These are phyloP conservation scores for Linderniella brevidens DNA, from an alignment of 257 asterid genomes.

Conservation along the genomic window DNA sequence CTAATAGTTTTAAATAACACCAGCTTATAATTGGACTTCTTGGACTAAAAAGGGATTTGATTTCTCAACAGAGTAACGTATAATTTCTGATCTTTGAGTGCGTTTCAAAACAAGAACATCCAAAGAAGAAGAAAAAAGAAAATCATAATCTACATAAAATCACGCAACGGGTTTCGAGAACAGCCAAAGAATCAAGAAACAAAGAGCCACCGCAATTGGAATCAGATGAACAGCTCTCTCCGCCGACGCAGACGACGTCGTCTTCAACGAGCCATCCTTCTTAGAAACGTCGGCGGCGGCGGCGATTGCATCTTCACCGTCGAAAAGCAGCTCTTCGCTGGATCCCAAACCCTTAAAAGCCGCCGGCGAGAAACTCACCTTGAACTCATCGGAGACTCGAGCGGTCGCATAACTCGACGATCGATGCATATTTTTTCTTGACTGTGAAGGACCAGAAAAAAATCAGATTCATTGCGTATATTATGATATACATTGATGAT, in stretches of 20 bases:
- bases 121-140: no score
- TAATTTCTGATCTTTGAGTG: no score
- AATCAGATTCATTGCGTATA: no score
- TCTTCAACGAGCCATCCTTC: slow-evolving; percentile 21
- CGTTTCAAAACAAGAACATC: no score
- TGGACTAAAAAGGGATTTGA: no score
- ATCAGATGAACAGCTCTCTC: slow-evolving; percentile 37
- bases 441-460: background rate
- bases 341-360: slow-evolving; percentile 11
- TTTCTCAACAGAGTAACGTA: no score
- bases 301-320: background rate
- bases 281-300: slow-evolving; percentile 19
- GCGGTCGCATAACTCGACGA: slow-evolving; percentile 22
- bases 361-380: slow-evolving; percentile 21
- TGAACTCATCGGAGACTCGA: slow-evolving; percentile 27
- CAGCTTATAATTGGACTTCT: no score
- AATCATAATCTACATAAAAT: no score
- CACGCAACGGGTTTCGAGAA: slow-evolving; percentile 24
- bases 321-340: slow-evolving; percentile 11
- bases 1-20: no score
- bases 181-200: slow-evolving; percentile 42
- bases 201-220: slow-evolving; percentile 33
- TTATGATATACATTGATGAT: no score
- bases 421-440: slow-evolving; percentile 28
- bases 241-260: slow-evolving; percentile 1